Evolutionary conservation across 2,329 filamentous ascomycete species (phyloP).

Genomic region (Colletotrichum destructivum): DNA sequence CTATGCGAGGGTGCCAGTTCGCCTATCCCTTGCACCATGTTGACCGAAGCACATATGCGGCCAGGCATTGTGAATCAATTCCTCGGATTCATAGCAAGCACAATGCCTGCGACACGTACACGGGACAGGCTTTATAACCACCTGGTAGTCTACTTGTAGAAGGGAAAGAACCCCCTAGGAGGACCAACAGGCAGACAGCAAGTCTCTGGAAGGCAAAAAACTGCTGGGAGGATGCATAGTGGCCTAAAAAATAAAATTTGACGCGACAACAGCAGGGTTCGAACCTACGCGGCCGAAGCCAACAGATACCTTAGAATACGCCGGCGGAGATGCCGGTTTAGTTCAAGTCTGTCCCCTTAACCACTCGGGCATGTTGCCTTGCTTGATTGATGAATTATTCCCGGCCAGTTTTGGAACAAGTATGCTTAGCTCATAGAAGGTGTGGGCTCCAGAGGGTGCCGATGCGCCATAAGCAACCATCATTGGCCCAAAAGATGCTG

Average conservation of each 20-base stretch:
- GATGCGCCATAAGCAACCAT: no score
- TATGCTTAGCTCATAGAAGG: rapidly evolving
- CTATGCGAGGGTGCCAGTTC: no score
- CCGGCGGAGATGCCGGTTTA: neutral
- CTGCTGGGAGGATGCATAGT: neutral
- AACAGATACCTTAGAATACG: conserved; percentile 26
- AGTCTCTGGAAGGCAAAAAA: neutral
- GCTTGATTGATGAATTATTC: rapidly evolving
- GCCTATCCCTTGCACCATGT: no score
- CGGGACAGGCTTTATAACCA: no score
- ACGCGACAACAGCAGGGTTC: conserved; percentile 42
- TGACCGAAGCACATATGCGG: no score
- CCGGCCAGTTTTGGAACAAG: rapidly evolving
- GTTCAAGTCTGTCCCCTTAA: conserved; percentile 42
- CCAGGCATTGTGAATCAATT: no score
- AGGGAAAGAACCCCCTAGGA: no score
- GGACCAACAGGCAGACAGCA: no score
- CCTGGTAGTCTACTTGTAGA: no score
- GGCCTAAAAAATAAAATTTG: neutral
- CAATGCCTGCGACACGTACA: no score
- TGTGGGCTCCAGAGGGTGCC: no score
- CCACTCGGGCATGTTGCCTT: conserved; percentile 42
- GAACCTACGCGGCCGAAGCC: conserved; percentile 41
- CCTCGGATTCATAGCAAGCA: no score
- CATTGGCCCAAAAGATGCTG: neutral